Conservation (phyloP, 1,284 basidiomycete species). For the Ganoderma sp. region DNA sequence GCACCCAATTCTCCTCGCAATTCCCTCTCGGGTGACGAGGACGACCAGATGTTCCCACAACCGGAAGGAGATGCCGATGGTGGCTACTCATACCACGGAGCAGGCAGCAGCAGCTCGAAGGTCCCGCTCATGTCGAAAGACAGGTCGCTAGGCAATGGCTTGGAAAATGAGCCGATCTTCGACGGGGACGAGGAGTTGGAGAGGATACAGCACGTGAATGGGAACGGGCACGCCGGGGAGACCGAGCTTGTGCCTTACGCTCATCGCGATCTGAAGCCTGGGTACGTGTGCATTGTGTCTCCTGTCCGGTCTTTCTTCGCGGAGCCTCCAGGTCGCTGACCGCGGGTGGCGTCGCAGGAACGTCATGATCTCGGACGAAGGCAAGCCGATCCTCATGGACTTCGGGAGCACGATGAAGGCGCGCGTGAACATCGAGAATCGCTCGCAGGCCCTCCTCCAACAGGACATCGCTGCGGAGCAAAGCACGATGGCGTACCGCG, state of each 20-base stretch:
- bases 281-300: slow-evolving; percentile 54
- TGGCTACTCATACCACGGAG: slow-evolving; percentile 72
- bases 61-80: slow-evolving; percentile 73
- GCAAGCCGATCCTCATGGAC: slow-evolving; percentile 95
- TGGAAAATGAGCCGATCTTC: slow-evolving; percentile 62
- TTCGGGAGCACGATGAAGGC: slow-evolving; percentile 91
- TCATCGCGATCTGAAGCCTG: slow-evolving; percentile 97
- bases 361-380: slow-evolving; percentile 95
- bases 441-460: slow-evolving; percentile 86
- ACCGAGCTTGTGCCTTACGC: slow-evolving; percentile 85
- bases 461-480: slow-evolving; percentile 96
- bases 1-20: slow-evolving; percentile 41
- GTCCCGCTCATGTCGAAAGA: slow-evolving; percentile 60
- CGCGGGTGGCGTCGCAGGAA: slow-evolving; percentile 60
- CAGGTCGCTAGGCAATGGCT: slow-evolving; percentile 42
- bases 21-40: slow-evolving; percentile 50
- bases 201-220: slow-evolving; percentile 39
- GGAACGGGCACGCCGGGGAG: slow-evolving; percentile 43
- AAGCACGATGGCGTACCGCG: slow-evolving; percentile 95
- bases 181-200: slow-evolving; percentile 77
- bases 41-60: slow-evolving; percentile 69
- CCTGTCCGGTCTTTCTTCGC: not conserved
- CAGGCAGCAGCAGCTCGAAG: slow-evolving; percentile 48
- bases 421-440: slow-evolving; percentile 76
- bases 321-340: not conserved